Percentiles rank a stretch among this genome's conserved stretches.
Conservation (phyloP, 495 filamentous ascomycete species). For the Daldinia childiae region DNA sequence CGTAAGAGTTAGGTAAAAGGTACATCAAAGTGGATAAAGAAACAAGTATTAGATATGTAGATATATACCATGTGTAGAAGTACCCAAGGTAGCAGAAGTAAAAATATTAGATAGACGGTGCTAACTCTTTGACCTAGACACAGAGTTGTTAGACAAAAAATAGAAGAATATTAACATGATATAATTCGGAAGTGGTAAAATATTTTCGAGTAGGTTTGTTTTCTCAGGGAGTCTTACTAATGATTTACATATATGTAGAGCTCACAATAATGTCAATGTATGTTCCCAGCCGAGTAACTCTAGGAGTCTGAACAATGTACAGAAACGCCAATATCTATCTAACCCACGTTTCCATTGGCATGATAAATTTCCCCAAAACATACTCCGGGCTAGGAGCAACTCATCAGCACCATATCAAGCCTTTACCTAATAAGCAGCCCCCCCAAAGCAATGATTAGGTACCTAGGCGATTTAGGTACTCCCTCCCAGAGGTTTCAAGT, state of each 20-base stretch:
- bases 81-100: not conserved
- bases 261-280: not conserved
- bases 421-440: conserved; percentile 6
- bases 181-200: not conserved
- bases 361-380: not conserved
- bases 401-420: not conserved
- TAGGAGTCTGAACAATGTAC: conserved; percentile 14
- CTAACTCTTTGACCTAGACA: no score
- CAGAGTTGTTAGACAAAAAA: no score
- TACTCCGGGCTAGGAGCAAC: conserved; percentile 11
- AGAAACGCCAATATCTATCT: conserved; percentile 22
- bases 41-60: not conserved
- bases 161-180: not conserved
- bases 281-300: conserved; percentile 5
- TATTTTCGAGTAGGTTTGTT: not conserved
- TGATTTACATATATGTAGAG: not conserved
- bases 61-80: not conserved
- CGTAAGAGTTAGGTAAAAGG: not conserved
- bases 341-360: conserved; percentile 11
- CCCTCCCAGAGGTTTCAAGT: conserved; percentile 14
- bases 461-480: conserved; percentile 4
- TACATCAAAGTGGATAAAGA: not conserved
- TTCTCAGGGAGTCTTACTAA: not conserved
- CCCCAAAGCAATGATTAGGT: conserved; percentile 15
- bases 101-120: no score